Evolutionary conservation across 768 basidiomycete genomes (phyloP), one percentile per base, ranked within the genome.

Genomic region (Russula ochroleuca): DNA sequence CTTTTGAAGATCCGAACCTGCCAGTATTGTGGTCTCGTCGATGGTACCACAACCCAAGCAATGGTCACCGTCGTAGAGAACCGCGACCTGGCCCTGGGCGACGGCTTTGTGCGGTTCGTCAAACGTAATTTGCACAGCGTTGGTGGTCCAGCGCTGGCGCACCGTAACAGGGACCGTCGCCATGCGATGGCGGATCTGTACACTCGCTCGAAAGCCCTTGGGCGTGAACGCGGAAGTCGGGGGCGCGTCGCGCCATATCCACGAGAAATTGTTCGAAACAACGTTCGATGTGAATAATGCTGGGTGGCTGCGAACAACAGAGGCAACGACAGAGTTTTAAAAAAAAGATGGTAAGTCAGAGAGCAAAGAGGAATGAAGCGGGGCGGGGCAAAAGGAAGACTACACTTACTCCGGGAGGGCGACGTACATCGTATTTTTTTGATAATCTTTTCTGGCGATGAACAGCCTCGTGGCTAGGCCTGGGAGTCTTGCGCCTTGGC

Each of bases 1-100:
- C 15, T 21, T 15, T 14, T 35, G 11, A 33, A 2, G 0, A 1
- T 41, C n/a, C 7, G 9, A 15, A 47, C 19, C 15, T 48, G 38
- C n/a, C 40, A 43, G 31, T 33, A 3, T 41, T 28, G 35, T 53
- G 3, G 65, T 54, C 25, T 55, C 60, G 45, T 71, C 65, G 54
- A 97, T 94, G 7, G 80, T 74, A 37, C 92, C 94, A 70, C 88
- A 89, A 2, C 94, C 94, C 35, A 96, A 77, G 73, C 92, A 94
- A 85, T 87, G 88, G 50, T 85, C 80, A 2, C 78, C 84, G 61
- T 85, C 80, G 73, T 86, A 97, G 2, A 96, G 67, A 0, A 83
- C 85, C 7, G 86, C 87, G 33, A 90, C 82, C 74, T 98, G 95
- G 1, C 95, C 95, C 0, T 85, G 82, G 0, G 91, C 80, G 17